A percentile compares a stretch with the other conserved stretches of the same genome.
Conservation (phyloP, 2,329 filamentous ascomycete species). For the Exophiala viscosa region DNA sequence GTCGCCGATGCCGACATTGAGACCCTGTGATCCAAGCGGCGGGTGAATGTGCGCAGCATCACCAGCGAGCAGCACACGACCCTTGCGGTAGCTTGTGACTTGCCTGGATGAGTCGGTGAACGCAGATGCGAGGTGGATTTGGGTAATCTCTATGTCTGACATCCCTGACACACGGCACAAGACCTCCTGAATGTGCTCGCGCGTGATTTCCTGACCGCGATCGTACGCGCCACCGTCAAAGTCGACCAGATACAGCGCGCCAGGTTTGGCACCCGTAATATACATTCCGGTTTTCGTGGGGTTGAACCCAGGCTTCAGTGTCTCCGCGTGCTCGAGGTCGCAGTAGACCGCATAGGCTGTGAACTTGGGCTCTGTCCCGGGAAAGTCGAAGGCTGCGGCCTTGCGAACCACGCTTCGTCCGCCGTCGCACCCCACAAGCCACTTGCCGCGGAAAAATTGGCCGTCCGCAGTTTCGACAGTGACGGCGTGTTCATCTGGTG, state of each 20-base stretch:
- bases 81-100: conserved; percentile 28
- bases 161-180: conserved; percentile 11
- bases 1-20: conserved; percentile 36
- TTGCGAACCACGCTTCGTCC: conserved; percentile 39
- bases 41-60: conserved; percentile 36
- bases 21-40: conserved; percentile 33
- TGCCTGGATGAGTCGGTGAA: conserved; percentile 17
- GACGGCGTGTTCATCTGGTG: conserved; percentile 3
- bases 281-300: conserved; percentile 32
- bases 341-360: conserved; percentile 36
- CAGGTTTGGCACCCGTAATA: conserved; percentile 24
- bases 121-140: conserved; percentile 12
- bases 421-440: conserved; percentile 45
- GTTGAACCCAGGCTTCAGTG: conserved; percentile 28
- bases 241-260: conserved; percentile 24
- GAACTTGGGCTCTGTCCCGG: conserved; percentile 37
- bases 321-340: conserved; percentile 34
- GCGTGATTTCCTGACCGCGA: conserved; percentile 23
- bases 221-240: conserved; percentile 15
- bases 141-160: conserved; percentile 10
- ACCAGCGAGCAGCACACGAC: conserved; percentile 33
- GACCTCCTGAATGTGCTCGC: conserved; percentile 26
- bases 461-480: conserved; percentile 16
- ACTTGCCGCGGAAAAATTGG: conserved; percentile 30
- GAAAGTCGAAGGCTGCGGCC: conserved; percentile 36